These are phyloP conservation scores for Phlyctochytrium planicorne DNA, from an alignment of 192 early-diverging fungal genomes.

Conservation along the genomic window DNA sequence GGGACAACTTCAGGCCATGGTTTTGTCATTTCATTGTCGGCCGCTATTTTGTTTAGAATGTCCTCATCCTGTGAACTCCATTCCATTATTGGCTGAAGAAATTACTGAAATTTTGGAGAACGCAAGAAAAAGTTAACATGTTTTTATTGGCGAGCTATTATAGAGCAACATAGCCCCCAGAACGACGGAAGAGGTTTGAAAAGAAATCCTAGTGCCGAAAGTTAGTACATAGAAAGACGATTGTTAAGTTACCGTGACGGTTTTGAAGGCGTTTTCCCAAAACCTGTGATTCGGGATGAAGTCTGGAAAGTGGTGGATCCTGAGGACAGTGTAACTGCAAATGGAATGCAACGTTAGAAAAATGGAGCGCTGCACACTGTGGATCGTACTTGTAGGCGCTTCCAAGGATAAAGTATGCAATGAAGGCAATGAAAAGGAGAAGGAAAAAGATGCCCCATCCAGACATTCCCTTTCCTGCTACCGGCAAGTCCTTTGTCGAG, in stretches of 20 bases:
- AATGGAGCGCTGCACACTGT: too few relatives aligned
- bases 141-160: too few relatives aligned
- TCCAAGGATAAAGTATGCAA: slow-evolving; percentile 1
- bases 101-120: too few relatives aligned
- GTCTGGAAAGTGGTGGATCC: not conserved
- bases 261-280: not conserved
- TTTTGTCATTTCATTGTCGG: too few relatives aligned
- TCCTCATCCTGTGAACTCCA: too few relatives aligned
- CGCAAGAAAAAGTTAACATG: too few relatives aligned
- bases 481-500: not conserved
- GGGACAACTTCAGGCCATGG: too few relatives aligned
- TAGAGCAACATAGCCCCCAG: not conserved
- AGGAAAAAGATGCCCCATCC: not conserved
- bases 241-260: too few relatives aligned
- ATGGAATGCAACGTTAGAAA: not conserved
- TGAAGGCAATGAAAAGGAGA: not conserved
- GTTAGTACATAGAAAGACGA: too few relatives aligned
- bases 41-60: too few relatives aligned
- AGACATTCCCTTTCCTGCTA: slow-evolving; percentile 1
- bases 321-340: not conserved
- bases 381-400: not conserved
- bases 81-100: too few relatives aligned
- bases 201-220: too few relatives aligned
- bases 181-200: not conserved
- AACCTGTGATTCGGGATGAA: slow-evolving; percentile 2